Percentiles rank a stretch among this genome's conserved stretches.
These are phyloP conservation scores for Ogataea dorogensis DNA, from an alignment of 805 yeast genomes.

Conservation along the genomic window DNA sequence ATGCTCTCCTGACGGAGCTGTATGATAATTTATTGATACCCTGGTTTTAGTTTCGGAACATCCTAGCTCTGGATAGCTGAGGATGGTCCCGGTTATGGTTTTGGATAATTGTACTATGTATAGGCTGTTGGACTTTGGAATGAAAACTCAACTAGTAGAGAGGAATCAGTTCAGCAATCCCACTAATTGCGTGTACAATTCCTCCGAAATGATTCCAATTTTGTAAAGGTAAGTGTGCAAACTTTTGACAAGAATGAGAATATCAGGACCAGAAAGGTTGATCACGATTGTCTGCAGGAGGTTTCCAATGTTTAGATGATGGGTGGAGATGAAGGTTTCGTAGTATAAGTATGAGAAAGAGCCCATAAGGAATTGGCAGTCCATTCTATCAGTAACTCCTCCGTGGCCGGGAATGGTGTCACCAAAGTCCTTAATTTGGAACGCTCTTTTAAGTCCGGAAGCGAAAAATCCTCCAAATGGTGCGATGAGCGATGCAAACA, in stretches of 20 bases:
- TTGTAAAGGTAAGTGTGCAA: conserved; percentile 54
- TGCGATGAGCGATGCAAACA: conserved; percentile 95
- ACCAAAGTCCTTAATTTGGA: conserved; percentile 95
- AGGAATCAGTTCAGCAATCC: conserved; percentile 13
- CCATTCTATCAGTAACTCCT: conserved; percentile 95
- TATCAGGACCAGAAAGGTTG: conserved; percentile 64
- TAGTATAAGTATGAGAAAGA: conserved; percentile 88
- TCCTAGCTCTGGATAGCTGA: conserved; percentile 1
- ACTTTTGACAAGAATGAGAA: conserved; percentile 57
- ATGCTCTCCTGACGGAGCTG: not conserved
- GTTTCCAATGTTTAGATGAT: conserved; percentile 68
- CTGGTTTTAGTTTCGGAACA: conserved; percentile 7
- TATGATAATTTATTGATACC: conserved; percentile 8
- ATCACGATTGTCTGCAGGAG: conserved; percentile 73
- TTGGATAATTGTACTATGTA: conserved; percentile 14
- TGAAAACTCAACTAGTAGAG: conserved; percentile 5
- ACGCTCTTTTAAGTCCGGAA: conserved; percentile 94
- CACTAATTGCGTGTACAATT: conserved; percentile 33
- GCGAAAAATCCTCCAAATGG: conserved; percentile 99
- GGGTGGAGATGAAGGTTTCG: conserved; percentile 83
- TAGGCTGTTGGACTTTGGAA: conserved; percentile 12
- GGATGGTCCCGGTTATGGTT: conserved; percentile 9
- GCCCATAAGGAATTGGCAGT: conserved; percentile 98
- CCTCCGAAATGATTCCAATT: conserved; percentile 39
- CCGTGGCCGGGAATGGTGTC: conserved; percentile 99